Evolutionary conservation across 805 yeast genomes (phyloP), one percentile per base, ranked within the genome.

Genomic region (Metschnikowia lunata): DNA sequence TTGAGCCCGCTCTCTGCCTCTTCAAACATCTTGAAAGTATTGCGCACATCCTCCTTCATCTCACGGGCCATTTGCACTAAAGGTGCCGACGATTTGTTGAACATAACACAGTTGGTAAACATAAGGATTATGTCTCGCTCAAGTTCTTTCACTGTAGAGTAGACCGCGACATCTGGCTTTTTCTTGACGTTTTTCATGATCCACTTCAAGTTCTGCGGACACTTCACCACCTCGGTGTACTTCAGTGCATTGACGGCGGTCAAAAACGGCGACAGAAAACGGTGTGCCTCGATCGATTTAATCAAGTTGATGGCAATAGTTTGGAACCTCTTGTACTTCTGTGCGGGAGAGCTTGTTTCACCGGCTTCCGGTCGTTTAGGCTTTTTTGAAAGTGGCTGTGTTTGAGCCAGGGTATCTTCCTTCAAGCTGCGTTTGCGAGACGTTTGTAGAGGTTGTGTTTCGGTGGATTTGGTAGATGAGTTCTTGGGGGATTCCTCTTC

Each of bases 21-120:
- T 50, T 75, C 75, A 58, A 85, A 82, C 59, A 84, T 62, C 43
- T 75, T 67, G 49, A 81, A 68, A 30, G 81, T 66, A 12, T 71
- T 75, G 30, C 75, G 78, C 6, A 83, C 78, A 40, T 85, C 93
- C 34, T 70, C 66, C 66, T 78, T 81, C 91, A 87, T 85, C 51
- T 80, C 86, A 49, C 74, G 66, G 1, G 88, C 78, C 74, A 86
- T 75, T 31, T 64, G 61, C 35, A 76, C 78, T 48, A 84, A 72
- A 42, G 82, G 88, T 26, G 81, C 76, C 47, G 76, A 80, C 48
- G 79, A 72, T 53, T 77, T 77, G 61, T 87, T 86, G 64, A 82
- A 87, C 93, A 87, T 87, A 13, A 86, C 75, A 13, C 91, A 87
- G 61, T 87, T 87, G 40, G 91, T 84, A 64, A 83, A 85, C 93